These are phyloP conservation scores for Phyllosticta citribraziliensis DNA, from an alignment of 2,329 filamentous ascomycete genomes.

Conservation along the genomic window DNA sequence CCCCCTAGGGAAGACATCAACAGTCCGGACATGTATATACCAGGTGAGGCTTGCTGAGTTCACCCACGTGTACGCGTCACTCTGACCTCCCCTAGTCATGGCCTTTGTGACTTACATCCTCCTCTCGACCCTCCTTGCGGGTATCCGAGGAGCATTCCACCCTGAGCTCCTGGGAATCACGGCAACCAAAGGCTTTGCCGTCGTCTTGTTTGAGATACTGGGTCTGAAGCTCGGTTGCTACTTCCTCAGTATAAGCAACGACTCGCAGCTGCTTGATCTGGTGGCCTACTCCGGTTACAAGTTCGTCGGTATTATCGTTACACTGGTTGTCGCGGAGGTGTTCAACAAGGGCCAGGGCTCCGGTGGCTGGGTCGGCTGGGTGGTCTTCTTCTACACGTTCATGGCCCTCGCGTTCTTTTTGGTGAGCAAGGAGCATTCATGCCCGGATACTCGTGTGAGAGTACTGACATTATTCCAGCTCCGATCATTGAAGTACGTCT, in stretches of 20 bases:
- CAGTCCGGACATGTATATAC: constrained; percentile 98
- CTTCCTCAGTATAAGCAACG: constrained; percentile 84
- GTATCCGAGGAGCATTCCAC: constrained; percentile 82
- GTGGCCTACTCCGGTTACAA: constrained; percentile 98
- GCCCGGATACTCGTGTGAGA: background rate
- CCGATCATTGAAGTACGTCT: constrained; percentile 88
- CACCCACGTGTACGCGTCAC: background rate
- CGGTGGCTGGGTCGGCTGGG: constrained; percentile 81
- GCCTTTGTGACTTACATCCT: constrained; percentile 96
- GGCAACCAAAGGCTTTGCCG: constrained; percentile 69
- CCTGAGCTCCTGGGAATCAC: constrained; percentile 88
- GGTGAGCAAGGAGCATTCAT: constrained; percentile 42
- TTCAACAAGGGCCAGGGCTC: constrained; percentile 71
- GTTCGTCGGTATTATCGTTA: constrained; percentile 92
- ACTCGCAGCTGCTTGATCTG: constrained; percentile 84
- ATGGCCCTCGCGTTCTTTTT: constrained; percentile 91
- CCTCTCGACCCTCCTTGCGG: constrained; percentile 80
- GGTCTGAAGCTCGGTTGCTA: constrained; percentile 88
- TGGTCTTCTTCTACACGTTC: constrained; percentile 84
- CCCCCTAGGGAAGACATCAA: constrained; percentile 93
- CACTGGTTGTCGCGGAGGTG: constrained; percentile 68
- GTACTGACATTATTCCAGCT: constrained; percentile 46
- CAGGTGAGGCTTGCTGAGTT: constrained; percentile 26
- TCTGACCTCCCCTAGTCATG: constrained; percentile 52
- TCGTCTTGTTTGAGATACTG: constrained; percentile 82